These are phyloP conservation scores for Moelleriella libera DNA, from an alignment of 2,329 filamentous ascomycete genomes.

Conservation along the genomic window DNA sequence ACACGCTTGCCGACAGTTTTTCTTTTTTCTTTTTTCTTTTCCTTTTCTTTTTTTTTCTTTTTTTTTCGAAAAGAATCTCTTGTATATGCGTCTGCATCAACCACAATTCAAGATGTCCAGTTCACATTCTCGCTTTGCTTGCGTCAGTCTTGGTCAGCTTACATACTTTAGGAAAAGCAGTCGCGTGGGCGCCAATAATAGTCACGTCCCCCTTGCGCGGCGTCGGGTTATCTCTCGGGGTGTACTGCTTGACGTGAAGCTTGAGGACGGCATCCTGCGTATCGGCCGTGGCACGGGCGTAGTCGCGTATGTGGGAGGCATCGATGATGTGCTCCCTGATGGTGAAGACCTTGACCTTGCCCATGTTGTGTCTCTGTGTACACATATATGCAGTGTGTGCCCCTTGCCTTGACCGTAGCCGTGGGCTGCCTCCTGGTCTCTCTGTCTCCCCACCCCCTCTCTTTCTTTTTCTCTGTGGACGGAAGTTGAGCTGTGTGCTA, in stretches of 20 bases:
- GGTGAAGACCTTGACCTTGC: conserved; percentile 28
- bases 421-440: no score
- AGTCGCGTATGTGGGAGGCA: conserved; percentile 71
- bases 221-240: conserved; percentile 52
- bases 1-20: no score
- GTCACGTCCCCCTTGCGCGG: conserved; percentile 68
- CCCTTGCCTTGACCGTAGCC: no score
- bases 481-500: no score
- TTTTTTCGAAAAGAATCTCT: neutral
- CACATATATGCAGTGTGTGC: neutral
- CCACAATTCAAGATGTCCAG: no score
- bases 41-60: no score
- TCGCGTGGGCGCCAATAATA: conserved; percentile 76
- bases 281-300: conserved; percentile 55
- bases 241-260: conserved; percentile 79
- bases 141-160: no score
- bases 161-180: conserved; percentile 75
- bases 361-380: neutral
- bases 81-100: no score
- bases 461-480: no score
- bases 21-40: no score
- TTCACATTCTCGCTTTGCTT: no score
- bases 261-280: conserved; percentile 62
- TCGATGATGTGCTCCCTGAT: conserved; percentile 62
- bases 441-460: no score